Evolutionary conservation across 2,329 filamentous ascomycete genomes (phyloP).

Genomic region (Neoscytalidium dimidiatum): DNA sequence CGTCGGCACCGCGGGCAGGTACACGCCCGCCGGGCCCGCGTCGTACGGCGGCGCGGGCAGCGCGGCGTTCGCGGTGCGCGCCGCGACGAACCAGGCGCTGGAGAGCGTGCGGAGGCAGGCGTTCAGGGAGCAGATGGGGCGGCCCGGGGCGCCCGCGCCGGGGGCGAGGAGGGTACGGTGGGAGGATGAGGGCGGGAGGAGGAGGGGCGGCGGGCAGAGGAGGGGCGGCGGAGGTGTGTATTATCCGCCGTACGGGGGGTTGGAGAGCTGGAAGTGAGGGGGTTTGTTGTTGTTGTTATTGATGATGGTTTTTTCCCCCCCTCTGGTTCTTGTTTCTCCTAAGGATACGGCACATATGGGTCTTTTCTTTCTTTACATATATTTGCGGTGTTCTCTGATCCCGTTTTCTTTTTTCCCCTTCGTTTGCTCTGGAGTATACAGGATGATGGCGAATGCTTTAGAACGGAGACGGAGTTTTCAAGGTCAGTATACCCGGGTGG

Average conservation of each 20-base stretch:
- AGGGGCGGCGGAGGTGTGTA: background rate
- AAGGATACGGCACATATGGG: background rate
- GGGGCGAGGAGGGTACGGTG: background rate
- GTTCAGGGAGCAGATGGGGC: background rate
- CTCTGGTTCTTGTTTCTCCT: background rate
- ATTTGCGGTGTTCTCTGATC: too few relatives aligned
- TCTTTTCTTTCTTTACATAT: background rate
- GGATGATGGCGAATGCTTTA: too few relatives aligned
- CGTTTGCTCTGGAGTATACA: background rate
- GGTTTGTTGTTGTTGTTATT: background rate
- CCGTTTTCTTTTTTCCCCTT: background rate
- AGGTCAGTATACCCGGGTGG: conserved; percentile 13
- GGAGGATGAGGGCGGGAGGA: background rate
- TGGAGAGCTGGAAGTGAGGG: conserved; percentile 1
- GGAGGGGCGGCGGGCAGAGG: background rate
- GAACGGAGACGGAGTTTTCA: background rate
- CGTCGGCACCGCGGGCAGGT: background rate
- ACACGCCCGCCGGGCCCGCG: background rate
- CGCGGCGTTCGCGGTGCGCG: background rate
- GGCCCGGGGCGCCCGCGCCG: background rate
- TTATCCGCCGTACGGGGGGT: background rate
- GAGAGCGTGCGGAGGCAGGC: conserved; percentile 6
- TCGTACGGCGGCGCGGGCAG: background rate
- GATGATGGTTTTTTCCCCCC: background rate
- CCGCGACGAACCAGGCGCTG: conserved; percentile 8